A percentile compares a stretch with the other conserved stretches of the same genome.
These are phyloP conservation scores for Penicillium bovifimosum DNA, from an alignment of 495 filamentous ascomycete genomes.

Conservation along the genomic window DNA sequence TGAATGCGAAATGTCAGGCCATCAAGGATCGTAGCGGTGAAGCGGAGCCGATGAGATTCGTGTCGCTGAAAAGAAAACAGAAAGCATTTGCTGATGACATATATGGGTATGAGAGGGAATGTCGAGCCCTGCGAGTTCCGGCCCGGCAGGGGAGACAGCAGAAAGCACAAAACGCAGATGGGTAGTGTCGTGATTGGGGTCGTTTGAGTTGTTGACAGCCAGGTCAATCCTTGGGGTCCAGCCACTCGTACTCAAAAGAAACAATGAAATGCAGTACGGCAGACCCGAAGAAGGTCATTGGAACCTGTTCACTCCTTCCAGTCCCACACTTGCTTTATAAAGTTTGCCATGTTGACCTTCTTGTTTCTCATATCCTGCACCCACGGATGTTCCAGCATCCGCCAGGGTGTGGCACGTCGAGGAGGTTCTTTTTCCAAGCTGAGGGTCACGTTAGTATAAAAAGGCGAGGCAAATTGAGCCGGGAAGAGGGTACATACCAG, in stretches of 20 bases:
- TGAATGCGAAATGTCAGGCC: constrained; percentile 14
- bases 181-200: constrained; percentile 9
- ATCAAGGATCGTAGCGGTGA: constrained; percentile 24
- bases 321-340: constrained; percentile 89
- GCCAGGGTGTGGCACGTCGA: constrained; percentile 88
- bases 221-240: constrained; percentile 41
- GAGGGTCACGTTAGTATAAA: constrained; percentile 1
- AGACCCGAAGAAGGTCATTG: background rate
- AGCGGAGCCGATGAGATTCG: constrained; percentile 18
- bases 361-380: constrained; percentile 92
- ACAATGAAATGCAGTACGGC: constrained; percentile 18
- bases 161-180: constrained; percentile 15
- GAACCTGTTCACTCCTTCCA: constrained; percentile 57
- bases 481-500: constrained; percentile 64
- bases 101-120: constrained; percentile 5
- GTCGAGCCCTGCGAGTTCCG: constrained; percentile 19
- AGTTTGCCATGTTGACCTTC: constrained; percentile 93
- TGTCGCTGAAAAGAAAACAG: constrained; percentile 10
- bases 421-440: constrained; percentile 91
- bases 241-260: constrained; percentile 34
- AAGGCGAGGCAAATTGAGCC: background rate
- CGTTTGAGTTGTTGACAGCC: constrained; percentile 40
- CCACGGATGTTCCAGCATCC: constrained; percentile 99
- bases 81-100: constrained; percentile 15
- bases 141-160: constrained; percentile 21